Base-by-base conservation (phyloP, 1,139 yeast species). In the Zygosaccharomyces pseudobailii region DNA sequence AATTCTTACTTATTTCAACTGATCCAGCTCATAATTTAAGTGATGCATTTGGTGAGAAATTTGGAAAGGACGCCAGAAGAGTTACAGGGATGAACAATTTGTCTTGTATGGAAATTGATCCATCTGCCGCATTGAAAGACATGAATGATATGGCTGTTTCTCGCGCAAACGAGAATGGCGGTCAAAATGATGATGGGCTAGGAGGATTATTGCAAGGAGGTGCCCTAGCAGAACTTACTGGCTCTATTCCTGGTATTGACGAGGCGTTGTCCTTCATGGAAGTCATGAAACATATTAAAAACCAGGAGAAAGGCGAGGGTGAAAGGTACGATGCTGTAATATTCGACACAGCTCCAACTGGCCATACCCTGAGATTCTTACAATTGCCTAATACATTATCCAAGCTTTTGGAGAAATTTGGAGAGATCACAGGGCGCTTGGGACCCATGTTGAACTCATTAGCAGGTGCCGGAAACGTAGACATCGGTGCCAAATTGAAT, bases 331-430 rank as follows among this genome's bases (percentile, higher is more conserved):
- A 86, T 59, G 89, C 96, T 9, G 90, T 92, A 57, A 88, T 92
- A 55, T 92, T 92, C 62, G 98, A 92, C 67, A 92, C 98, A 21
- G 98, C 98, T 0, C 98, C 98, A 56, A 92, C 98, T 0, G 98
- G 98, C 35, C 98, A 92, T 70, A 92, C 98, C 1, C 75, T 92
- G 58, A 80, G 98, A 63, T 92, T 92, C 71, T 75, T 92, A 65
- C 96, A 90, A 69, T 79, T 92, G 61, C 98, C 98, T 28, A 79
- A 94, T 20, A 90, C 97, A 4, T 73, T 92, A 53, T 94, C 89
- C 59, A 88, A 88, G 68, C 78, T 95, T 33, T 75, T 92, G 58
- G 83, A 86, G 45, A 92, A 92, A 65, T 83, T 92, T 66, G 83
- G 89, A 60, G 95, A 87, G 58, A 77, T 92, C 49, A 83, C 94